Conservation (phyloP, 2,329 filamentous ascomycete species). For the Graphiopsis chlorocephala region DNA sequence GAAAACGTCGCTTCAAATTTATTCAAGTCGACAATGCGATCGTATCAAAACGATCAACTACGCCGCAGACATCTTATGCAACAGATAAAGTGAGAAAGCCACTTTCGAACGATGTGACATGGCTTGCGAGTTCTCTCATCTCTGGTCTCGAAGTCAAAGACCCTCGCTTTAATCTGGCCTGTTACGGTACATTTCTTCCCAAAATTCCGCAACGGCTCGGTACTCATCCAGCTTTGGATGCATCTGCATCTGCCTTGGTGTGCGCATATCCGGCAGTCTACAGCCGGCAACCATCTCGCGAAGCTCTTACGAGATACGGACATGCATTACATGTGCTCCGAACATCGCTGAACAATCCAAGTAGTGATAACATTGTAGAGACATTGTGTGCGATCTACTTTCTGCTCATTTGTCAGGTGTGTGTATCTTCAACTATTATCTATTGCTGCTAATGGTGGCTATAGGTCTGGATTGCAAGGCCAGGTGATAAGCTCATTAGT, state of each 20-base stretch:
- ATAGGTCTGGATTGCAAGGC: slow-evolving; percentile 7
- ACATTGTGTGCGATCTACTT: slow-evolving; percentile 19
- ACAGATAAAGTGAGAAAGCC: not conserved
- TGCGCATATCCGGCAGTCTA: slow-evolving; percentile 14
- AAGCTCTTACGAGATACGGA: slow-evolving; percentile 13
- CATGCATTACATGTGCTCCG: slow-evolving; percentile 12
- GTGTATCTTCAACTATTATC: not conserved
- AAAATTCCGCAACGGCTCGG: slow-evolving; percentile 16
- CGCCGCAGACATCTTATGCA: not conserved
- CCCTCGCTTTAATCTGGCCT: slow-evolving; percentile 12
- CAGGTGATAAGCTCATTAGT: slow-evolving; percentile 3
- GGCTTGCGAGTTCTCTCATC: not conserved
- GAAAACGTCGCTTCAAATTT: slow-evolving; percentile 21
- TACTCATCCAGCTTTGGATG: slow-evolving; percentile 17
- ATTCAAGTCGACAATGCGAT: not conserved
- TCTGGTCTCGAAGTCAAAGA: slow-evolving; percentile 13
- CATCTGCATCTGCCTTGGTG: slow-evolving; percentile 17
- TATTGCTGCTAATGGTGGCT: not conserved
- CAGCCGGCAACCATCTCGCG: not conserved
- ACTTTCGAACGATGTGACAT: not conserved
- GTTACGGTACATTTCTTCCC: slow-evolving; percentile 17
- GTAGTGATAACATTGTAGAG: slow-evolving; percentile 4
- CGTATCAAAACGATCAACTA: not conserved
- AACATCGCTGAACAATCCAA: slow-evolving; percentile 3
- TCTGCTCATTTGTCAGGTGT: slow-evolving; percentile 18